These are phyloP conservation scores for Penicillium digitatum DNA, from an alignment of 2,329 filamentous ascomycete species.

Conservation along the genomic window DNA sequence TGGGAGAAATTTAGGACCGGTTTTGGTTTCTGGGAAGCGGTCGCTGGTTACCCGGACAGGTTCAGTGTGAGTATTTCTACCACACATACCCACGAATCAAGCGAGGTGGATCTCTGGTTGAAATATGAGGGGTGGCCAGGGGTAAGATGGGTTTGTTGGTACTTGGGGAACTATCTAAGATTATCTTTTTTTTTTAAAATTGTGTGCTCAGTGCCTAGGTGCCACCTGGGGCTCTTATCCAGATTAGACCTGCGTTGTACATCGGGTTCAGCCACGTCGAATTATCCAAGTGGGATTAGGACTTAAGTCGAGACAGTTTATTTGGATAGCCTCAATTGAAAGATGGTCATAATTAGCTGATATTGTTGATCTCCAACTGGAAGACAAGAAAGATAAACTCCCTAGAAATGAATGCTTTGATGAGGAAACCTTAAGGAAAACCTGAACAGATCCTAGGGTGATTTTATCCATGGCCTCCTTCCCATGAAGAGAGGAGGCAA, in stretches of 20 bases:
- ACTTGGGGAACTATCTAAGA: background rate
- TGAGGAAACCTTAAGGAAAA: background rate
- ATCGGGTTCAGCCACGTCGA: background rate
- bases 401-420: no score
- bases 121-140: background rate
- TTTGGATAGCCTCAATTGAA: background rate
- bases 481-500: background rate
- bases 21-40: no score
- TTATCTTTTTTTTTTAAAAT: no score
- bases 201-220: background rate
- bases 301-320: background rate
- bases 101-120: no score
- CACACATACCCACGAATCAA: no score
- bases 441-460: no score
- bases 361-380: background rate
- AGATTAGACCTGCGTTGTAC: background rate
- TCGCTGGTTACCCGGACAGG: no score
- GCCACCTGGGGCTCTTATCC: background rate
- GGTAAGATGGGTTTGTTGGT: background rate
- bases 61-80: no score
- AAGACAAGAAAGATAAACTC: background rate
- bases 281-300: no score
- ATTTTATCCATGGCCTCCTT: background rate
- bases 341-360: background rate
- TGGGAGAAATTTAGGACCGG: no score